Conservation (phyloP, 202 grass and related monocot genomes). For the Zoysia matrella region DNA sequence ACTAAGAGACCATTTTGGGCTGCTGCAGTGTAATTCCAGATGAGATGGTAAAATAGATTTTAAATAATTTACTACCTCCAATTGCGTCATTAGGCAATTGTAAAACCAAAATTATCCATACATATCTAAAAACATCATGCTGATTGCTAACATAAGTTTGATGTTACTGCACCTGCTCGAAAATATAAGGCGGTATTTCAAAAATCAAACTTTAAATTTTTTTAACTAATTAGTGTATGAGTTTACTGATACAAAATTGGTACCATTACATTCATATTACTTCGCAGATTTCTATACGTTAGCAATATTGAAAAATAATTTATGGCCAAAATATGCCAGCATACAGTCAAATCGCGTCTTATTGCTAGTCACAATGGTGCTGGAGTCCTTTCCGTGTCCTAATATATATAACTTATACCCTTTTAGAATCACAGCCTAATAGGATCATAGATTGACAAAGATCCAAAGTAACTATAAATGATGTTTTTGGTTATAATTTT, state of each 20-base stretch:
- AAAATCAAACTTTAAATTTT: too few species aligned
- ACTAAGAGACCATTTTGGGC: background rate
- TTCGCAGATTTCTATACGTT: too few species aligned
- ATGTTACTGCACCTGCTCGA: too few species aligned
- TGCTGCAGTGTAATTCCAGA: background rate
- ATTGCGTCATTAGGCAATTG: background rate
- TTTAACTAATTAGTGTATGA: too few species aligned
- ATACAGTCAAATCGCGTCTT: background rate
- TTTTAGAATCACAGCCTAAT: conserved; percentile 9
- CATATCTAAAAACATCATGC: background rate
- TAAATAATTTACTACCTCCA: background rate
- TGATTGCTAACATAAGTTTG: background rate
- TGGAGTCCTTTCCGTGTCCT: background rate
- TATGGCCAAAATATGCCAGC: too few species aligned
- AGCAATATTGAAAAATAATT: too few species aligned
- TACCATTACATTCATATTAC: too few species aligned
- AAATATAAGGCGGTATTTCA: too few species aligned
- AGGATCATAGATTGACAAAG: background rate
- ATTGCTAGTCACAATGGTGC: background rate
- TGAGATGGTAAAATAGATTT: background rate
- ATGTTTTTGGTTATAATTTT: background rate
- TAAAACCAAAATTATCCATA: background rate
- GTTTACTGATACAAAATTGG: too few species aligned
- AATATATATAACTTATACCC: background rate
- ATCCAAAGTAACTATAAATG: conserved; percentile 1